Conservation (phyloP, 2,329 filamentous ascomycete species). For the Aspergillus awamori region DNA sequence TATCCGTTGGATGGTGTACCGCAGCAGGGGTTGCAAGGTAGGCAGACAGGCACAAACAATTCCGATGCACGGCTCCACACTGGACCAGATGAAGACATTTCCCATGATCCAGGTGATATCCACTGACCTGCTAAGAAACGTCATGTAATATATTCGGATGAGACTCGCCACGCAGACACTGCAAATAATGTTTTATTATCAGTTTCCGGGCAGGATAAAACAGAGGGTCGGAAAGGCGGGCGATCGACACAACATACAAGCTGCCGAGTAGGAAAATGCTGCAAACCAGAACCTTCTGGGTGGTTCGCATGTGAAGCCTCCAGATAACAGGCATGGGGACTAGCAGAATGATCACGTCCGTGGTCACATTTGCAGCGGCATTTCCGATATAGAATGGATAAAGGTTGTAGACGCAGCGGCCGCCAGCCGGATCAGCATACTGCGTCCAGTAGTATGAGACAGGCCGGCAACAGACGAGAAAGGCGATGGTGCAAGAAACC, state of each 20-base stretch:
- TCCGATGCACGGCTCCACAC: slow-evolving; percentile 25
- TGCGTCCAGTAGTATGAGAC: slow-evolving; percentile 23
- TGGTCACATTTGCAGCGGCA: slow-evolving; percentile 18
- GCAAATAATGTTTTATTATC: background rate
- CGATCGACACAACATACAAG: slow-evolving; percentile 16
- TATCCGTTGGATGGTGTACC: background rate
- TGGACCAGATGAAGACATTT: slow-evolving; percentile 26
- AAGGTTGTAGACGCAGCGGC: slow-evolving; percentile 17
- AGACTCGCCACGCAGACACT: slow-evolving; percentile 25
- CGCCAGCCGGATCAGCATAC: slow-evolving; percentile 18
- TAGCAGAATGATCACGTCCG: slow-evolving; percentile 22
- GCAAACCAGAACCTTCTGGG: slow-evolving; percentile 16
- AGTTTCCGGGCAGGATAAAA: background rate
- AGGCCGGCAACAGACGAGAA: slow-evolving; percentile 16
- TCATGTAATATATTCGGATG: slow-evolving; percentile 22
- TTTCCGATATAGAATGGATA: slow-evolving; percentile 24
- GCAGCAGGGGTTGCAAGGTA: slow-evolving; percentile 20
- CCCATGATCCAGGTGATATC: slow-evolving; percentile 26
- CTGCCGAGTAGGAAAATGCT: slow-evolving; percentile 24
- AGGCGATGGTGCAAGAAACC: slow-evolving; percentile 13
- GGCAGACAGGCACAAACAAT: slow-evolving; percentile 27
- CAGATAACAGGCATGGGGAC: slow-evolving; percentile 23
- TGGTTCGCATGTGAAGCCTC: slow-evolving; percentile 19
- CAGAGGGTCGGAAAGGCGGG: background rate
- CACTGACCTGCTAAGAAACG: slow-evolving; percentile 13